phyloP scores from a whole-genome alignment of 176 grass and related monocot species.

The Pontederia crassipes region DNA sequence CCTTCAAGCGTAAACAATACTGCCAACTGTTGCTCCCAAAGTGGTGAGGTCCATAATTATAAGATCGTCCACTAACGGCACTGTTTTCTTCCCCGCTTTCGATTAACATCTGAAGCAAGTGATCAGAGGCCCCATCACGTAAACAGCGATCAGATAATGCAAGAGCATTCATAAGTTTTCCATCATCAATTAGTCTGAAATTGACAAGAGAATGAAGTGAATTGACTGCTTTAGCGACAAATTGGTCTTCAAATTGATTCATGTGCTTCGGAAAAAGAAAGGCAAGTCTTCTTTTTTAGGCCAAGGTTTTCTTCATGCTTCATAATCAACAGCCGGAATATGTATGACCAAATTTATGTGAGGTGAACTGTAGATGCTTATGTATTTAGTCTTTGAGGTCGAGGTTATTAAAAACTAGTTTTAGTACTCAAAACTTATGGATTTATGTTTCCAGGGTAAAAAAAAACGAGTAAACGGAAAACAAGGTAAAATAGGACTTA shows the following conservation, averaged over 20 bases:
- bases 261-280: background rate
- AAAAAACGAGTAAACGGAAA: no score
- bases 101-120: slow-evolving; percentile 75
- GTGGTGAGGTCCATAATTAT: slow-evolving; percentile 29
- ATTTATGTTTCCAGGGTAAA: no score
- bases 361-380: no score
- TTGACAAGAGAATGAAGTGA: slow-evolving; percentile 23
- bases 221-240: slow-evolving; percentile 15
- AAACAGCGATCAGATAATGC: slow-evolving; percentile 89
- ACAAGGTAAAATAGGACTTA: no score
- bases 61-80: slow-evolving; percentile 26
- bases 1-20: slow-evolving; percentile 82
- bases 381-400: no score
- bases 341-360: no score
- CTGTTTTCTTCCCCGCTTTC: slow-evolving; percentile 44
- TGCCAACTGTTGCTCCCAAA: slow-evolving; percentile 68
- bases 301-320: no score
- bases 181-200: slow-evolving; percentile 87
- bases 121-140: slow-evolving; percentile 81
- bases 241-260: background rate
- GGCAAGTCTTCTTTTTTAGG: no score
- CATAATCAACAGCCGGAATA: no score
- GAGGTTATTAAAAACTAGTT: no score
- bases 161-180: slow-evolving; percentile 93
- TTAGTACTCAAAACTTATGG: no score